Evolutionary conservation across 768 basidiomycete genomes (phyloP).

Genomic region (Terana coerulea): DNA sequence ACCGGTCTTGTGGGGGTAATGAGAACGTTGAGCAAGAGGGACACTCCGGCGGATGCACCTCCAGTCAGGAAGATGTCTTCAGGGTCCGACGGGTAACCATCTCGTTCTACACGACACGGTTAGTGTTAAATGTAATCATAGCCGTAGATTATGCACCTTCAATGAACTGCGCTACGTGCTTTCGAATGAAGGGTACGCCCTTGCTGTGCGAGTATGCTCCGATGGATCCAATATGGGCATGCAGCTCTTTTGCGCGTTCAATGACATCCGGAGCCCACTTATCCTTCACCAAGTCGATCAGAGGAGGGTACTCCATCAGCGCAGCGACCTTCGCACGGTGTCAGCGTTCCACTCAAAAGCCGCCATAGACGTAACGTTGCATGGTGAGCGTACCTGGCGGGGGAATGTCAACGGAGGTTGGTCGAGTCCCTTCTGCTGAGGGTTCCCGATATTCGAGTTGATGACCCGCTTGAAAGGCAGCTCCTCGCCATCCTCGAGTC

Average conservation of each 20-base stretch:
- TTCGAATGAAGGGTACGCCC: conserved; percentile 84
- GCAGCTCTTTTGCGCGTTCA: conserved; percentile 76
- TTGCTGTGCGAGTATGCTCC: conserved; percentile 97
- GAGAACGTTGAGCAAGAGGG: conserved; percentile 76
- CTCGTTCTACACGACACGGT: conserved; percentile 58
- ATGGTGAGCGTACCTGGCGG: conserved; percentile 59
- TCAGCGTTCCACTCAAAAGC: conserved; percentile 11
- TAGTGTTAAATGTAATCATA: background rate
- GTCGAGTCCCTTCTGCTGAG: conserved; percentile 92
- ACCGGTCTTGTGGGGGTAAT: conserved; percentile 65
- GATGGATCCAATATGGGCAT: conserved; percentile 82
- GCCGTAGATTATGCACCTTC: conserved; percentile 63
- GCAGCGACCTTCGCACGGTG: conserved; percentile 65
- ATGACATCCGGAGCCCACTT: conserved; percentile 86
- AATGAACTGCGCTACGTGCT: conserved; percentile 88
- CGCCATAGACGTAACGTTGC: background rate
- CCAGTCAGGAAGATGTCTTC: conserved; percentile 91
- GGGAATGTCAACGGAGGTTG: conserved; percentile 91
- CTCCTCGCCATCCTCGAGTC: conserved; percentile 48
- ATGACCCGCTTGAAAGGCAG: conserved; percentile 89
- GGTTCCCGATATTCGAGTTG: conserved; percentile 96
- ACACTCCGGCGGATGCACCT: conserved; percentile 94
- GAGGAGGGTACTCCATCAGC: conserved; percentile 86
- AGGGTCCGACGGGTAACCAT: conserved; percentile 81
- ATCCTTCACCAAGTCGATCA: conserved; percentile 70